Evolutionary conservation across 345 rosid species (phyloP).

Genomic region (Rhodomyrtus tomentosa): DNA sequence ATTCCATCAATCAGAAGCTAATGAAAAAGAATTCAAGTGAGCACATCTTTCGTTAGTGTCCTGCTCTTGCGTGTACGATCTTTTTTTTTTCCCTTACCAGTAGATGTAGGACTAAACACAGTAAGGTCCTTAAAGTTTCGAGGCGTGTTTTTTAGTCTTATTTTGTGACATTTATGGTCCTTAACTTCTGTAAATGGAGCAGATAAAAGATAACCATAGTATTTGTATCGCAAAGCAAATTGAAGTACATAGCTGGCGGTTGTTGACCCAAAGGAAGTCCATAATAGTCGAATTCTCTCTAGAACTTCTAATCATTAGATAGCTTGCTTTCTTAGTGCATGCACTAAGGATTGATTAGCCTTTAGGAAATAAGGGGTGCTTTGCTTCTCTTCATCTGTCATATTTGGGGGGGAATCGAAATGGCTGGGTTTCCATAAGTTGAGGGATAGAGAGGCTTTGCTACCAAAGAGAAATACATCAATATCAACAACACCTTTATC

Average conservation of each 20-base stretch:
- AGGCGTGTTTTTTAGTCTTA: neutral
- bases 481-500: no score
- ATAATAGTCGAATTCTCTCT: neutral
- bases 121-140: neutral
- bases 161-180: neutral
- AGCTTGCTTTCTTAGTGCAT: neutral
- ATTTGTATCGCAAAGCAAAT: neutral
- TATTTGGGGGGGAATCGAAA: neutral
- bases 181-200: neutral
- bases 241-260: neutral
- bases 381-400: neutral
- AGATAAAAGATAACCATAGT: neutral
- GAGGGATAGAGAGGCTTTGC: neutral
- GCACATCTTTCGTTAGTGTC: constrained; percentile 9
- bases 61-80: neutral
- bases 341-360: neutral
- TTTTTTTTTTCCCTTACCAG: neutral
- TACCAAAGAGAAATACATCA: neutral
- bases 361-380: neutral
- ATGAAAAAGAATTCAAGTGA: constrained; percentile 36
- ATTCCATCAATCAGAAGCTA: constrained; percentile 11
- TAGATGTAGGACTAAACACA: neutral
- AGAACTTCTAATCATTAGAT: neutral
- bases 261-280: neutral
- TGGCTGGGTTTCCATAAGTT: neutral